Percentiles rank a stretch among this genome's conserved stretches.
These are phyloP conservation scores for Ascochyta viciae-villosae DNA, from an alignment of 2,329 filamentous ascomycete species.

Conservation along the genomic window DNA sequence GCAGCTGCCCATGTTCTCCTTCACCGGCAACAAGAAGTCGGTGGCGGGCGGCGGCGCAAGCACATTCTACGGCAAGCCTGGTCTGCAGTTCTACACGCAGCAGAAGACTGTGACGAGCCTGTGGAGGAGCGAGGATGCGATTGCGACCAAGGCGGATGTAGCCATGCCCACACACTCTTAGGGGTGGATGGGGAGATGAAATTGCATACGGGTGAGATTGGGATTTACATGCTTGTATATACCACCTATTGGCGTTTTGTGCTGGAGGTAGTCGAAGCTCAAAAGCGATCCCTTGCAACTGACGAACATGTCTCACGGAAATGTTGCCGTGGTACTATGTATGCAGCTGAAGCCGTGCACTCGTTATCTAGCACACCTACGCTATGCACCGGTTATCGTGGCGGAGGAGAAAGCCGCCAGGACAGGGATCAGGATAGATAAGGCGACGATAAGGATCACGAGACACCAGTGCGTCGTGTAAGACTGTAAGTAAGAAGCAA, in stretches of 20 bases:
- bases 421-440: no score
- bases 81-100: constrained; percentile 94
- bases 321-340: no score
- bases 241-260: constrained; percentile 1
- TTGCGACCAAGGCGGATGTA: constrained; percentile 83
- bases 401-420: background rate
- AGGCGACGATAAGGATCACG: no score
- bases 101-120: constrained; percentile 95
- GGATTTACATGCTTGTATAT: constrained; percentile 4
- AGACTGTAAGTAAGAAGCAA: no score
- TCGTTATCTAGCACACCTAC: background rate
- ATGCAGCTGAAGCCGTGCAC: background rate
- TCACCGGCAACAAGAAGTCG: constrained; percentile 80
- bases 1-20: constrained; percentile 66
- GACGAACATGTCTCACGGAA: background rate
- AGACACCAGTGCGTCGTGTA: no score
- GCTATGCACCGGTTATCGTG: constrained; percentile 5
- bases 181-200: background rate
- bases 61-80: constrained; percentile 94
- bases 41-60: constrained; percentile 89
- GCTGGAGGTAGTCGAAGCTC: background rate
- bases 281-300: constrained; percentile 2
- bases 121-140: constrained; percentile 86
- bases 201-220: background rate
- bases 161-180: constrained; percentile 78